Evolutionary conservation across 441 rosid genomes (phyloP).

Genomic region (Theobroma grandiflorum): DNA sequence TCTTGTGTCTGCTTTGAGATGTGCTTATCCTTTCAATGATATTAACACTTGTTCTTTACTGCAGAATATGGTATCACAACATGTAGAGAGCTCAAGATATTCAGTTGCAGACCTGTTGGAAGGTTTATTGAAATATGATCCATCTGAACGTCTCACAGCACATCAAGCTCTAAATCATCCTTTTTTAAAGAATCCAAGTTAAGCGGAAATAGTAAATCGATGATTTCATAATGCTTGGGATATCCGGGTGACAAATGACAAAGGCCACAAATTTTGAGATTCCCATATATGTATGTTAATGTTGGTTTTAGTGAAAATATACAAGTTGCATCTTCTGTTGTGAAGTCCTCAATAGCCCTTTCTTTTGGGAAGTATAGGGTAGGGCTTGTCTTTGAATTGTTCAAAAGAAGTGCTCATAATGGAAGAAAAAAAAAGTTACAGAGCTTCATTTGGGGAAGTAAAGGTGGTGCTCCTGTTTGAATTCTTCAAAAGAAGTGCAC

Average conservation of each 20-base stretch:
- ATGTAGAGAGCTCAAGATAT: conserved; percentile 51
- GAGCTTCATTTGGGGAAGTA: too few species aligned
- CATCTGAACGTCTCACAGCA: conserved; percentile 76
- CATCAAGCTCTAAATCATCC: conserved; percentile 68
- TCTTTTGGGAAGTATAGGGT: not conserved
- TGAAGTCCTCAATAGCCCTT: not conserved
- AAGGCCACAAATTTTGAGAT: not conserved
- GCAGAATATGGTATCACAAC: conserved; percentile 64
- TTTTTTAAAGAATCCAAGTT: conserved; percentile 53
- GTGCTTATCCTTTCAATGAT: not conserved
- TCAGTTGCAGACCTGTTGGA: conserved; percentile 56
- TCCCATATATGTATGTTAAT: not conserved
- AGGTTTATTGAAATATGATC: conserved; percentile 67
- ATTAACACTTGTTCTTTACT: not conserved
- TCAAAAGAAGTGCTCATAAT: not conserved
- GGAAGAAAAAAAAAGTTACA: not conserved
- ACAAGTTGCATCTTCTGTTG: not conserved
- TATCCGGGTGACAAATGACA: not conserved
- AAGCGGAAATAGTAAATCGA: conserved; percentile 8
- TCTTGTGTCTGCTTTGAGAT: not conserved
- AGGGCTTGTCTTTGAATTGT: not conserved
- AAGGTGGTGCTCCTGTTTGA: too few species aligned
- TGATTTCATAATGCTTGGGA: not conserved
- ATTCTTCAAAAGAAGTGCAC: too few species aligned
- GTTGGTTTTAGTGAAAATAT: not conserved